phyloP scores from a whole-genome alignment of 1,284 basidiomycete genomes.

The Ganoderma lucidum region DNA sequence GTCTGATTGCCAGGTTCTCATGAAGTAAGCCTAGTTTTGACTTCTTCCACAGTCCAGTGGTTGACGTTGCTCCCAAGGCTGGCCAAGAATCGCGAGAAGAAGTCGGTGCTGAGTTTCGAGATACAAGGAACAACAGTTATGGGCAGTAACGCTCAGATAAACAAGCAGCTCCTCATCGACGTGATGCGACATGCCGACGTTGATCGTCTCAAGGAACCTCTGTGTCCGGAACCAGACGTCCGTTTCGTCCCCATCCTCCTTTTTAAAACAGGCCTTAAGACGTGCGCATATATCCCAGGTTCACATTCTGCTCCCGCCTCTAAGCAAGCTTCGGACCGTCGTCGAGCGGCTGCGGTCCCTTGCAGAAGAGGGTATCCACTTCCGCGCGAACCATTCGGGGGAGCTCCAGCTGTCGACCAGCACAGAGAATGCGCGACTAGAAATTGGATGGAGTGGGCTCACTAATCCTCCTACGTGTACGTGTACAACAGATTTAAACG shows the following conservation, averaged over 20 bases:
- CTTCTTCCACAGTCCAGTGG: neutral
- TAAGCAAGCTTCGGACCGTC: conserved; percentile 81
- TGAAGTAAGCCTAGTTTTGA: conserved; percentile 55
- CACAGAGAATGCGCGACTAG: conserved; percentile 77
- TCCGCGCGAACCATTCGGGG: conserved; percentile 74
- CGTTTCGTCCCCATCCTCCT: conserved; percentile 34
- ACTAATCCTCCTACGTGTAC: conserved; percentile 72
- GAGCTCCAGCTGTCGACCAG: conserved; percentile 72
- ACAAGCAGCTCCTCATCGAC: conserved; percentile 80
- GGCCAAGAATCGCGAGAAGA: conserved; percentile 81
- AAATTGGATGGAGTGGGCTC: conserved; percentile 83
- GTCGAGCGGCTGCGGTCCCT: conserved; percentile 80
- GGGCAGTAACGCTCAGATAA: conserved; percentile 63
- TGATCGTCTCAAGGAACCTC: conserved; percentile 77
- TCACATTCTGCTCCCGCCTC: conserved; percentile 82
- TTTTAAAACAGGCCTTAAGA: neutral
- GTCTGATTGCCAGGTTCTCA: conserved; percentile 63
- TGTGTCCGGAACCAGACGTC: conserved; percentile 91
- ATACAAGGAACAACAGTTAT: conserved; percentile 65
- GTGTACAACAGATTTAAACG: conserved; percentile 32
- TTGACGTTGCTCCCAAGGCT: conserved; percentile 45
- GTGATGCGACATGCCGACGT: conserved; percentile 81
- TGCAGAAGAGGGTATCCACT: conserved; percentile 71
- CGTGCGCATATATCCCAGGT: conserved; percentile 55
- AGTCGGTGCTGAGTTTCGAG: conserved; percentile 79